Evolutionary conservation across 306 rosid species (phyloP).

Genomic region (Acacia crassicarpa): DNA sequence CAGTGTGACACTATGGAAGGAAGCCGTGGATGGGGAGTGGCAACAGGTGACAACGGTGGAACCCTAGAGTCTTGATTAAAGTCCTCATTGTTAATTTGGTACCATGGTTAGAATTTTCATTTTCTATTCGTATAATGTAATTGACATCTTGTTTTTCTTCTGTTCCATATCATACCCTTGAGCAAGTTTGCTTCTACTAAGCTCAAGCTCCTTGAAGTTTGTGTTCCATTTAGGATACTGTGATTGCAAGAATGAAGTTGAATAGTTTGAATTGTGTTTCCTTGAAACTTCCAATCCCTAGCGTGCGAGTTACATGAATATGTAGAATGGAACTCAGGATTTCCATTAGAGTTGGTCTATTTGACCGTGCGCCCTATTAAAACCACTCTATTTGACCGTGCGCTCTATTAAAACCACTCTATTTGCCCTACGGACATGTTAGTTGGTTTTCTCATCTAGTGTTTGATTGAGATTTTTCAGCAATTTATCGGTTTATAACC

Average conservation of each 20-base stretch:
- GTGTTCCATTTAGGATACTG: constrained; percentile 29
- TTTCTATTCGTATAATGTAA: constrained; percentile 11
- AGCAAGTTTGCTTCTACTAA: constrained; percentile 30
- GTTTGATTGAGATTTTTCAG: neutral
- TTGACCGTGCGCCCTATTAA: neutral
- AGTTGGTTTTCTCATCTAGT: neutral
- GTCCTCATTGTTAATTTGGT: constrained; percentile 19
- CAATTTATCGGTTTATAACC: neutral
- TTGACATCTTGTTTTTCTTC: constrained; percentile 17
- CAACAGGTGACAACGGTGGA: constrained; percentile 79
- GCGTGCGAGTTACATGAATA: constrained; percentile 8
- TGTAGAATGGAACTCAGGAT: neutral
- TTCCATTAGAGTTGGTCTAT: neutral
- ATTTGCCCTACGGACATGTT: neutral
- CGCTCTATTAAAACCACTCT: neutral
- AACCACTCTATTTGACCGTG: neutral
- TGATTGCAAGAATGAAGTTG: constrained; percentile 32
- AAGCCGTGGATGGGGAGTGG: constrained; percentile 78
- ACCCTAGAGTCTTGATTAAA: constrained; percentile 44
- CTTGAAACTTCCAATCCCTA: neutral
- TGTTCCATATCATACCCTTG: constrained; percentile 28
- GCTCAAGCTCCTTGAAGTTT: constrained; percentile 23
- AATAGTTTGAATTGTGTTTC: constrained; percentile 30
- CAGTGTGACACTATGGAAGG: constrained; percentile 72
- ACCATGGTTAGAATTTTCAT: constrained; percentile 22